Base-by-base conservation (phyloP, 2,329 filamentous ascomycete genomes). In the Peltaster fructicola region DNA sequence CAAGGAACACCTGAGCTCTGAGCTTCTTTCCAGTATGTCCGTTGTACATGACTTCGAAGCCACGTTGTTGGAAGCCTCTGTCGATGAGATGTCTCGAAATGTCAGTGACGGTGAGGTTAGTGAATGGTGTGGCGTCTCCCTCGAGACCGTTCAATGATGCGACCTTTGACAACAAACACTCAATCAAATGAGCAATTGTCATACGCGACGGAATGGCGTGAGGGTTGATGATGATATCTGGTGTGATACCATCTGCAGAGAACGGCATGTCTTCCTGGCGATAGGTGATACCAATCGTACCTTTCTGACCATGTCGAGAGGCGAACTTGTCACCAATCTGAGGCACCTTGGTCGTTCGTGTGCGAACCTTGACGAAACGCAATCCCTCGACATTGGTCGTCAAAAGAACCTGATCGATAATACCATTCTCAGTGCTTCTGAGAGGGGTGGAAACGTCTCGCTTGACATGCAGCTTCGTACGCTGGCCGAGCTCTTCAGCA, bases 101-200 rank as follows among this genome's bases (percentile, higher is more conserved):
- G 6, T 78, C 81, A 43, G 93, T 84, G 32, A 98, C 85, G 0
- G 88, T 98, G 34, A 98, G 82, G 40, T 93, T 85, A 7, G 88
- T 95, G 51, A 98, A 98, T 0, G 90, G 88, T 1, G 88, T 98
- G 2, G 88, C 88, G 45, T 98, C 90, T 42, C 88, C 90, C 57
- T 98, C 88, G 53, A 82, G 79, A 20, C 88, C 90, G 53, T 84
- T 79, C 12, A 98, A 65, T 3, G 88, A 79, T 2, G 82, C 81
- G 17, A 98, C 88, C 52, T 98, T 98, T 51, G 81, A 91, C 29
- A 98, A 68, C 40, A 95, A 67, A 65, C 88, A 98, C 62, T 98
- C 88, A 50, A 98, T 91, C 68, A 98, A 84, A 65, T 98, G 88
- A 43, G 88, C 88, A 72, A 98, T 98, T 3, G 90, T 98, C 88